These are phyloP conservation scores for Globisporangium irregulare DNA, from an alignment of 352 stramenopile genomes.

Conservation along the genomic window DNA sequence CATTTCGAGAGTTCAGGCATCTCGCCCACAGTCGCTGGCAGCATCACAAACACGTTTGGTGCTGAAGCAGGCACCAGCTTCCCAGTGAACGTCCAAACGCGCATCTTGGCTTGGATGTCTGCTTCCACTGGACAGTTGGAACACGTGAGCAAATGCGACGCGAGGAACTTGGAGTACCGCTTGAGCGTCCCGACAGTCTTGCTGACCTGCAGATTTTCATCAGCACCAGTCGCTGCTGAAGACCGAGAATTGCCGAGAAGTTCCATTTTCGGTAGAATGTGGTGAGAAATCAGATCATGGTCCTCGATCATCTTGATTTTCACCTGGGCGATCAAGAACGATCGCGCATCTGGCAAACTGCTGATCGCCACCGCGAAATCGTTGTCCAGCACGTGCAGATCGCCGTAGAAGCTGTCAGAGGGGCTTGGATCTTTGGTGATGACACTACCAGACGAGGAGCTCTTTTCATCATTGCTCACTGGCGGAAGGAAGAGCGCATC, in stretches of 20 bases:
- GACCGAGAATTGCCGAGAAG: background rate
- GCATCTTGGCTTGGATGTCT: conserved; percentile 28
- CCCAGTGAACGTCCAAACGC: conserved; percentile 27
- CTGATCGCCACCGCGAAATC: conserved; percentile 32
- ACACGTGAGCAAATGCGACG: conserved; percentile 32
- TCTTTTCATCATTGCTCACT: background rate
- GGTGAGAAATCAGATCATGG: conserved; percentile 65
- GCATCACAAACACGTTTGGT: conserved; percentile 26
- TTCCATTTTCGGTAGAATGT: conserved; percentile 53
- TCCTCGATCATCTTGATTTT: conserved; percentile 64
- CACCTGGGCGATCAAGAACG: conserved; percentile 52
- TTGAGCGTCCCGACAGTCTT: conserved; percentile 9
- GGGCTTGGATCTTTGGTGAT: background rate
- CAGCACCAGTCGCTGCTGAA: background rate
- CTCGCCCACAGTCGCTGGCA: conserved; percentile 20
- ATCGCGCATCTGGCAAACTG: conserved; percentile 26
- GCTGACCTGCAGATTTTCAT: background rate
- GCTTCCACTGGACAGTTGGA: conserved; percentile 25
- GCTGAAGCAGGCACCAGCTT: conserved; percentile 16
- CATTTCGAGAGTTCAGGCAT: conserved; percentile 30
- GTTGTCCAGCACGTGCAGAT: conserved; percentile 41
- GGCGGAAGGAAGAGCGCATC: conserved; percentile 30
- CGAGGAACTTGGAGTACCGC: conserved; percentile 35
- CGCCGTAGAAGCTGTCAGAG: conserved; percentile 33
- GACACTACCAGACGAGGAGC: background rate